Base-by-base conservation (phyloP, 805 yeast species). In the Komagataella kurtzmanii region DNA sequence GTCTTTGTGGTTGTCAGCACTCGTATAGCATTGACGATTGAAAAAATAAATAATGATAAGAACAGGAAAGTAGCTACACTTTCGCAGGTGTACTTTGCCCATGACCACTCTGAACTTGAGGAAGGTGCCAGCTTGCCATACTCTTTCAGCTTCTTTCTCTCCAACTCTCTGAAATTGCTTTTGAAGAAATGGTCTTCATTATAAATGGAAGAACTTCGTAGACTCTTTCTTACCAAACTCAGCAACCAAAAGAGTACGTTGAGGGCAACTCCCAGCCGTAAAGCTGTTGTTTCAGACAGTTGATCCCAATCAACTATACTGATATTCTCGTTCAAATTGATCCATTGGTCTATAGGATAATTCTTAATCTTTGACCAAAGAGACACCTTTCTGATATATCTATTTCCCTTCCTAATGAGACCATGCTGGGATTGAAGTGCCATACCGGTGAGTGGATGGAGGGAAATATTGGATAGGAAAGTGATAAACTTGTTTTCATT, bases 261-360 rank as follows among this genome's bases (percentile, higher is more conserved):
- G 45, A 54, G 50, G 17, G 51, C 51, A 4, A 53, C 43, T 5
- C 62, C 63, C 8, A 54, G 47, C 14, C 58, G 55, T 6, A 59
- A 30, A 3, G 59, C 61, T n/a, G 52, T 47, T 3, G 56, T 48
- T 23, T 53, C 49, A 4, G 59, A 53, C 7, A 54, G 48, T 2
- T 55, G 49, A 49, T 64, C 65, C 66, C 66, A 64, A 51, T 64
- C 65, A 2, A 62, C 50, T 17, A 60, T 49, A 36, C 54, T 56
- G 14, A 60, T n/a, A 3, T 17, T 30, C 50, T 64, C 68, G 48
- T 61, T 61, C 36, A 56, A 17, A 14, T 57, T 50, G 5, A 64
- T 55, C 48, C 54, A 55, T 23, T 56, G 49, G 49, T 63, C 67
- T 49, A 56, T 56, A 2, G 68, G 68, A n/a, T 50, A 24, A 6